phyloP scores from a whole-genome alignment of 768 basidiomycete species.

The Terana coerulea region DNA sequence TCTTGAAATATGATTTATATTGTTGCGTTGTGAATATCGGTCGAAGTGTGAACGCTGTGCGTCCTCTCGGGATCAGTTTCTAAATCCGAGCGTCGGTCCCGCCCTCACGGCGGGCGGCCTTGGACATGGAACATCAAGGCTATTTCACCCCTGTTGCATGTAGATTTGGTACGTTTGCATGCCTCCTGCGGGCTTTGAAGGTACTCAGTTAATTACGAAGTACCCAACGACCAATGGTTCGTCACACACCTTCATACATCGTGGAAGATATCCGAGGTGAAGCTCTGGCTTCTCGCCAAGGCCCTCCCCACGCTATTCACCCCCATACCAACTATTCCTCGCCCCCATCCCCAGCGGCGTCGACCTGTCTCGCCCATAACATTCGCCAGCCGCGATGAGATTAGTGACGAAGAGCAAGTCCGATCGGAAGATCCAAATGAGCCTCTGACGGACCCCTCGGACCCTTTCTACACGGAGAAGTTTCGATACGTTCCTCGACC shows the following conservation, averaged over 20 bases:
- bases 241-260: slow-evolving; percentile 60
- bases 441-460: slow-evolving; percentile 24
- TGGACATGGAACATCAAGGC: slow-evolving; percentile 13
- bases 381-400: slow-evolving; percentile 42
- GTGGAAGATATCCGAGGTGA: slow-evolving; percentile 61
- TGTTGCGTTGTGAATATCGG: too few species aligned
- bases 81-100: background rate
- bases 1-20: slow-evolving; percentile 1
- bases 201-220: too few species aligned
- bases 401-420: slow-evolving; percentile 1
- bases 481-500: slow-evolving; percentile 19
- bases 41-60: too few species aligned
- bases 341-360: slow-evolving; percentile 21
- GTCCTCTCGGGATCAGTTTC: background rate
- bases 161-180: slow-evolving; percentile 45
- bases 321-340: slow-evolving; percentile 11
- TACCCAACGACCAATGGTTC: slow-evolving; percentile 75
- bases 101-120: slow-evolving; percentile 2
- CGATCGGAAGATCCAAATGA: slow-evolving; percentile 15
- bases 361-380: slow-evolving; percentile 65
- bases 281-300: slow-evolving; percentile 58
- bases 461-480: slow-evolving; percentile 20
- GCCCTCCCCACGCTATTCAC: slow-evolving; percentile 35
- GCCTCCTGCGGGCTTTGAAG: background rate
- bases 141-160: slow-evolving; percentile 45